A percentile compares a stretch with the other conserved stretches of the same genome.
These are phyloP conservation scores for Colletotrichum sidae DNA, from an alignment of 2,329 filamentous ascomycete species.

Conservation along the genomic window DNA sequence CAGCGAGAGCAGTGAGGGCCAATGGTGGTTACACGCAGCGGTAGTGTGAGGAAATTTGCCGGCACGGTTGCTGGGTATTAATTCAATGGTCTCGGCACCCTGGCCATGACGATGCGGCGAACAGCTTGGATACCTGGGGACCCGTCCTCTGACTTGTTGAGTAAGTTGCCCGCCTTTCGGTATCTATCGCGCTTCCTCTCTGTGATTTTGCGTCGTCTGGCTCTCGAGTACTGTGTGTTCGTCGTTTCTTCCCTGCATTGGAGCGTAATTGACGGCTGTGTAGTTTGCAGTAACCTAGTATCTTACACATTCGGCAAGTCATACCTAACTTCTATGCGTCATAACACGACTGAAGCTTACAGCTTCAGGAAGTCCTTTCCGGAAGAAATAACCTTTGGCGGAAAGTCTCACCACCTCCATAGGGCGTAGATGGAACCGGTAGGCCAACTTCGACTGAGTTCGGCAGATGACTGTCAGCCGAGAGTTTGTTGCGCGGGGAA, in stretches of 20 bases:
- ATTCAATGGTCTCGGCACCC: neutral
- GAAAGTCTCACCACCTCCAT: too few relatives aligned
- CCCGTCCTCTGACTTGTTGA: neutral
- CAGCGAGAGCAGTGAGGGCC: neutral
- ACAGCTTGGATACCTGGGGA: neutral
- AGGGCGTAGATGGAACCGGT: too few relatives aligned
- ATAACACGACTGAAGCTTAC: too few relatives aligned
- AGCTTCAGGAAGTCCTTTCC: too few relatives aligned
- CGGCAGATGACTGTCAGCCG: conserved; percentile 32
- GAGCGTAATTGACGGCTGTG: too few relatives aligned
- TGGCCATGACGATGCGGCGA: neutral
- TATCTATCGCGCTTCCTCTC: neutral
- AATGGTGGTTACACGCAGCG: neutral
- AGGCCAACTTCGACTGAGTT: conserved; percentile 18
- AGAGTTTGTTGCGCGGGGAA: conserved; percentile 25
- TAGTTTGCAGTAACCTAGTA: too few relatives aligned
- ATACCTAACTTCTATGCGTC: too few relatives aligned
- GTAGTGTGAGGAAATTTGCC: neutral
- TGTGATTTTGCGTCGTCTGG: neutral
- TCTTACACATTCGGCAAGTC: too few relatives aligned
- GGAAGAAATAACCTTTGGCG: too few relatives aligned
- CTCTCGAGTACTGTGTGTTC: neutral
- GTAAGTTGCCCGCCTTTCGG: neutral
- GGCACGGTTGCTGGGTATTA: neutral
- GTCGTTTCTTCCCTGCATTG: too few relatives aligned